These are phyloP conservation scores for Zygoascus biomembranicola DNA, from an alignment of 805 yeast genomes.

Conservation along the genomic window DNA sequence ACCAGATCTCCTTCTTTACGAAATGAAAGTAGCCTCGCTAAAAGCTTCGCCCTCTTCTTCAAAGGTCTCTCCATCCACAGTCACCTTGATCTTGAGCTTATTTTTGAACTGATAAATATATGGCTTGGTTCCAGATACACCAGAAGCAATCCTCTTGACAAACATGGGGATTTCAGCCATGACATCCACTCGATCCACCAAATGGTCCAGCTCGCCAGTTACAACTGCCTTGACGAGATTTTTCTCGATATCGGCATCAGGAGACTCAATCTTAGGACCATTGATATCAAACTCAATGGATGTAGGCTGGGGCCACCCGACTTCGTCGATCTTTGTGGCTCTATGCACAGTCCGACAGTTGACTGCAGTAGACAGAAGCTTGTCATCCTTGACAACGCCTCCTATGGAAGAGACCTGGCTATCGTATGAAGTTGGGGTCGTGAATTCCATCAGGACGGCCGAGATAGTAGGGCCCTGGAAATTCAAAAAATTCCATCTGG, in stretches of 20 bases:
- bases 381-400: constrained; percentile 55
- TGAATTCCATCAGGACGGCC: constrained; percentile 88
- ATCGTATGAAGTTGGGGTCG: constrained; percentile 87
- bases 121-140: constrained; percentile 95
- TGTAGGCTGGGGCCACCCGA: constrained; percentile 88
- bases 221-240: constrained; percentile 40
- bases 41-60: constrained; percentile 59
- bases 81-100: constrained; percentile 41
- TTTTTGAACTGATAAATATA: constrained; percentile 88
- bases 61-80: constrained; percentile 33
- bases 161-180: constrained; percentile 95
- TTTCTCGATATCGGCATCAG: constrained; percentile 35
- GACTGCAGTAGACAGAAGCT: constrained; percentile 56
- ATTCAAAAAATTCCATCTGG: constrained; percentile 88
- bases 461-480: constrained; percentile 71
- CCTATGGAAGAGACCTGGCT: constrained; percentile 74
- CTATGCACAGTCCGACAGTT: constrained; percentile 58
- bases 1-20: constrained; percentile 17
- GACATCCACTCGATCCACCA: constrained; percentile 90
- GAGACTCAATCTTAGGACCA: constrained; percentile 40
- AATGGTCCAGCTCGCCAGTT: constrained; percentile 48
- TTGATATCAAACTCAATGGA: constrained; percentile 50
- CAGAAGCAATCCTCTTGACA: constrained; percentile 86
- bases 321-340: constrained; percentile 43
- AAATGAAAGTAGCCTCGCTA: constrained; percentile 76